phyloP scores from a whole-genome alignment of 495 filamentous ascomycete genomes.

The Talaromyces adpressus region DNA sequence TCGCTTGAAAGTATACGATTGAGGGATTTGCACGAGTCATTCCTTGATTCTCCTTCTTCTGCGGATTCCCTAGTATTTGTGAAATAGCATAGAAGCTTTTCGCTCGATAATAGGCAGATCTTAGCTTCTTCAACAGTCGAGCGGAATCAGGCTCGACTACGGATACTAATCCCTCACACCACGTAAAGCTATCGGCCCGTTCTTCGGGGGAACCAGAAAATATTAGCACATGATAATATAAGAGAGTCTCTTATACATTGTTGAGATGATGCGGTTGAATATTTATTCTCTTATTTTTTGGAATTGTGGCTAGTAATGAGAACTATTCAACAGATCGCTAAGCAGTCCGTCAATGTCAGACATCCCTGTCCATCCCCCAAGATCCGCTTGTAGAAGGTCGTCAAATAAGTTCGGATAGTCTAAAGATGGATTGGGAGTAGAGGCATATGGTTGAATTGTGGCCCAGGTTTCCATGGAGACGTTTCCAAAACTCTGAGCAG shows the following conservation, averaged over 20 bases:
- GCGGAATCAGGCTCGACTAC: too few species aligned
- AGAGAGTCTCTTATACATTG: background rate
- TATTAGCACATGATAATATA: background rate
- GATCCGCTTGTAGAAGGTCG: constrained; percentile 21
- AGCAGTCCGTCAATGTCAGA: constrained; percentile 32
- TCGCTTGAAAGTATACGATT: too few species aligned
- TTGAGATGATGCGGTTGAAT: constrained; percentile 3
- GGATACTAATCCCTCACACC: too few species aligned
- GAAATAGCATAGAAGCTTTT: too few species aligned
- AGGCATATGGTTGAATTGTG: background rate
- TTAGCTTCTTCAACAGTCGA: too few species aligned
- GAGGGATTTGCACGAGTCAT: too few species aligned
- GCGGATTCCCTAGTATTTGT: too few species aligned
- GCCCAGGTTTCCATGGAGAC: background rate
- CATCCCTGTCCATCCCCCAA: constrained; percentile 17
- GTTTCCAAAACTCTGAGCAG: background rate
- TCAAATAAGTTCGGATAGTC: constrained; percentile 20
- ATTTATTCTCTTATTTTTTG: background rate
- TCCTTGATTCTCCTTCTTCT: too few species aligned
- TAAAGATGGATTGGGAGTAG: constrained; percentile 6
- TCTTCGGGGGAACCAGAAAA: background rate
- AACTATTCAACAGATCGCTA: constrained; percentile 24
- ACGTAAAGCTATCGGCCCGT: too few species aligned
- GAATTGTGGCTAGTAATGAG: background rate
- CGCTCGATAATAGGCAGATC: too few species aligned